These are phyloP conservation scores for Backusella luteola DNA, from an alignment of 192 early-diverging fungal genomes.

Conservation along the genomic window DNA sequence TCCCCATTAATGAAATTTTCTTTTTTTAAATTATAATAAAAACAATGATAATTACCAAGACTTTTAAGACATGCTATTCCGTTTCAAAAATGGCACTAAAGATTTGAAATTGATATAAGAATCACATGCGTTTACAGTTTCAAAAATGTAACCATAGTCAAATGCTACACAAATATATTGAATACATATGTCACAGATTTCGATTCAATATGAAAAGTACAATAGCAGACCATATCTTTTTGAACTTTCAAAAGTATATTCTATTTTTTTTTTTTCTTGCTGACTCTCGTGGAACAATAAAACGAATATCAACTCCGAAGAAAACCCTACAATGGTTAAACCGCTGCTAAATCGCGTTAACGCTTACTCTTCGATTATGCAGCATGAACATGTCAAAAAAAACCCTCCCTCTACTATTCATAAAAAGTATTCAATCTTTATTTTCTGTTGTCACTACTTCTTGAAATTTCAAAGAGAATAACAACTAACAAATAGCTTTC, in stretches of 20 bases:
- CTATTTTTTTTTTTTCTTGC: not conserved
- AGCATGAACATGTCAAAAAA: not conserved
- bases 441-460: not conserved
- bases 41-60: too few relatives aligned
- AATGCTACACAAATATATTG: too few relatives aligned
- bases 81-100: too few relatives aligned
- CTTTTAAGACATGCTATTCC: too few relatives aligned
- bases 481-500: conserved; percentile 33
- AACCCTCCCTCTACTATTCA: not conserved
- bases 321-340: not conserved
- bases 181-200: not conserved
- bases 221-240: not conserved
- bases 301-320: not conserved
- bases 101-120: not conserved
- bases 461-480: not conserved
- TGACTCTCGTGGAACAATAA: not conserved
- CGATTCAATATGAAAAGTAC: not conserved
- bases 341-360: not conserved
- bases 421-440: not conserved
- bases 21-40: too few relatives aligned
- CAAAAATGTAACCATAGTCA: too few relatives aligned
- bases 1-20: too few relatives aligned
- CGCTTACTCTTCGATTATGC: not conserved
- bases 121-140: too few relatives aligned
- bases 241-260: not conserved